Evolutionary conservation across 495 filamentous ascomycete genomes (phyloP), one percentile per base, ranked within the genome.

Genomic region (Tricharina praecox): DNA sequence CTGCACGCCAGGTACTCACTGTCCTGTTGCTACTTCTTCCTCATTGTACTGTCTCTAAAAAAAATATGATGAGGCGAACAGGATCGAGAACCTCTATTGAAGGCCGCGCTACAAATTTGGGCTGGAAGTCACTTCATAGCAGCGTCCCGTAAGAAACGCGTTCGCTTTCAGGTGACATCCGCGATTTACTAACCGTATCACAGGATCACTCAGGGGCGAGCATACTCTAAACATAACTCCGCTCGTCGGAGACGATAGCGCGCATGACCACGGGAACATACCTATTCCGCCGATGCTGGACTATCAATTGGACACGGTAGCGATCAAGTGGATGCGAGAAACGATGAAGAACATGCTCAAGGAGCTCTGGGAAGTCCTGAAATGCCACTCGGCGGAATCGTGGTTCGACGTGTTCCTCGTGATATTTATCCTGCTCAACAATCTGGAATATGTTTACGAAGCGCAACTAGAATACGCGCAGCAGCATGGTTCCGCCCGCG

Each of bases 371-470:
- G 45, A 45, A 30, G 28, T 28, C 8, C 21, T 39, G 20, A 18
- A 23, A n/a, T 16, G 11, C 13, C 24, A 47, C 13, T 16, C 9
- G 15, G 53, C 51, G 1, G 64, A 64, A 41, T 68, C 67, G 10
- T 75, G 71, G 71, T 65, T 73, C 49, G 69, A 67, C 5, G 70
- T 67, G 20, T 73, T 72, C 44, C 61, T 75, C 19, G 67, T 70
- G 21, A 68, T 66, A 0, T 73, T 73, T 49, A 69, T 75, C 33
- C 47, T 75, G 48, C 61, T 75, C 26, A 69, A 75, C 53, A 75
- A 72, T 50, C 64, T 70, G 11, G 66, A 68, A 19, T 64, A 43
- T 28, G 38, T 50, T 5, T 43, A 33, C 13, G 37, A 30, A 15
- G 38, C 18, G 16, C 48, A 50, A 15, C 26, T 30, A 24, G 3